These are phyloP conservation scores for Yarrowia sp. DNA, from an alignment of 805 yeast genomes.

Conservation along the genomic window DNA sequence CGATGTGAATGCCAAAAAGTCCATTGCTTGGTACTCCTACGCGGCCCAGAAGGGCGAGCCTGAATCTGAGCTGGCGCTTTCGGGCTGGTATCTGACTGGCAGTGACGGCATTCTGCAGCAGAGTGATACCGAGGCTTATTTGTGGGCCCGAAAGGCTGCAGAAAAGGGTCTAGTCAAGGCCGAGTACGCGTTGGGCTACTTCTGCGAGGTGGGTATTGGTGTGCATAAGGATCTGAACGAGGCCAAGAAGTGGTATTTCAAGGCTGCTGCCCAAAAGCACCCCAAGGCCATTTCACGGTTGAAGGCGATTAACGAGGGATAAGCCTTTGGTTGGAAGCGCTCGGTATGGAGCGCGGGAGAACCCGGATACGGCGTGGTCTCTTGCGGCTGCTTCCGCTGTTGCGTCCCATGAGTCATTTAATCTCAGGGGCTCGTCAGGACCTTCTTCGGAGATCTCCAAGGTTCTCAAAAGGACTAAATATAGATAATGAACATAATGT, in stretches of 20 bases:
- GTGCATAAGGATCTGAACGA: constrained; percentile 46
- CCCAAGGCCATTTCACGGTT: constrained; percentile 49
- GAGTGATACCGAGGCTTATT: constrained; percentile 64
- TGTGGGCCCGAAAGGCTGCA: constrained; percentile 72
- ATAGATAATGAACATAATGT: constrained; percentile 11
- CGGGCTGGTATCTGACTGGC: constrained; percentile 81
- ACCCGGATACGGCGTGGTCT: too few species aligned
- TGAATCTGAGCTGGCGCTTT: constrained; percentile 65
- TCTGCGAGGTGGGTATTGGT: constrained; percentile 68
- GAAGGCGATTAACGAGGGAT: constrained; percentile 5
- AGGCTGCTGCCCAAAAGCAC: constrained; percentile 64
- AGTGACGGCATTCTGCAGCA: constrained; percentile 54
- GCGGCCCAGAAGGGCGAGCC: constrained; percentile 65
- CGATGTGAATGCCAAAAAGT: constrained; percentile 51
- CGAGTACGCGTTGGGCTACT: constrained; percentile 68
- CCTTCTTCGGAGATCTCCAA: neutral
- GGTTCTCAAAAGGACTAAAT: neutral
- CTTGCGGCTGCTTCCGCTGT: too few species aligned
- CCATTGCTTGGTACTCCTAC: constrained; percentile 70
- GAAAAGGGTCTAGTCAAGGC: constrained; percentile 66
- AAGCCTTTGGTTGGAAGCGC: neutral
- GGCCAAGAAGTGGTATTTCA: constrained; percentile 54
- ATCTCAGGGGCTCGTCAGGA: neutral
- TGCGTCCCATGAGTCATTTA: neutral
- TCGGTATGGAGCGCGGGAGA: neutral